phyloP scores from a whole-genome alignment of 2,329 filamentous ascomycete genomes.

The Aotearoamyces nothofagi region DNA sequence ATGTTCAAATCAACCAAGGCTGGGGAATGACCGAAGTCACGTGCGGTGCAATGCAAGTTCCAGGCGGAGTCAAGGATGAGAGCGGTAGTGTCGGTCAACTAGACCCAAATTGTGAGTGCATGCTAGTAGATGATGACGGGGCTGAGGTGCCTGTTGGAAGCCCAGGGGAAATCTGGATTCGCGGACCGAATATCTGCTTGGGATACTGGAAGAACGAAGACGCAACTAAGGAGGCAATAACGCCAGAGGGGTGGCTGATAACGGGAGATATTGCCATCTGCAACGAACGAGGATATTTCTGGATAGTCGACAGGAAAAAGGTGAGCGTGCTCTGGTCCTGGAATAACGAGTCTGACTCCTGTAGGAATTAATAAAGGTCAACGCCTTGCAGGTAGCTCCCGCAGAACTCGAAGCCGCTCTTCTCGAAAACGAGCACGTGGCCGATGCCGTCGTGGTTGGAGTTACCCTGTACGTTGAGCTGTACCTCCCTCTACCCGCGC shows the following conservation, averaged over 20 bases:
- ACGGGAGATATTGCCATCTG: conserved; percentile 40
- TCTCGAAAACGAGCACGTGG: conserved; percentile 32
- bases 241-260: conserved; percentile 37
- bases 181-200: conserved; percentile 40
- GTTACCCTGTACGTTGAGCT: conserved; percentile 27
- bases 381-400: conserved; percentile 42
- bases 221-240: conserved; percentile 34
- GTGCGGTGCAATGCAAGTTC: conserved; percentile 26
- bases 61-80: conserved; percentile 22
- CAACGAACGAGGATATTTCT: conserved; percentile 30
- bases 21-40: conserved; percentile 47
- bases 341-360: conserved; percentile 1
- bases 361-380: conserved; percentile 43
- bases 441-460: conserved; percentile 39
- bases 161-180: conserved; percentile 36
- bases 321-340: conserved; percentile 8
- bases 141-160: conserved; percentile 30
- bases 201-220: conserved; percentile 42
- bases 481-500: not conserved
- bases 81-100: conserved; percentile 36
- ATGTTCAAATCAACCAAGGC: conserved; percentile 30
- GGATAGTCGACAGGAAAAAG: conserved; percentile 40
- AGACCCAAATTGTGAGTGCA: conserved; percentile 35
- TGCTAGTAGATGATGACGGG: conserved; percentile 36
- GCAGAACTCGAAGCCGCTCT: conserved; percentile 39